Evolutionary conservation across 176 grass and related monocot genomes (phyloP), one percentile per base, ranked within the genome.

Genomic region (Miscanthus lutarioriparius): DNA sequence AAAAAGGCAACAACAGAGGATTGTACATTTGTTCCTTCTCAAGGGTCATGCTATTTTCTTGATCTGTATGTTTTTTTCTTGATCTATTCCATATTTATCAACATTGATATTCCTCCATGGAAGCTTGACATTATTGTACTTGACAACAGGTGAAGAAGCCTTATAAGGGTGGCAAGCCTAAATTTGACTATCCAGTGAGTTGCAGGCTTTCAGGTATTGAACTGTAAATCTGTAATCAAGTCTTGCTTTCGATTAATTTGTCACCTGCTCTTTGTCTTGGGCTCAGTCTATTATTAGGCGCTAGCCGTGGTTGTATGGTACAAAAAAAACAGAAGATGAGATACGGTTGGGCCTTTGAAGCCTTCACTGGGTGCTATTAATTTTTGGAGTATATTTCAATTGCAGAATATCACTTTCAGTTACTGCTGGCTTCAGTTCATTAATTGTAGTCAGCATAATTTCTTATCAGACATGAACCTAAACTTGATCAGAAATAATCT

Each of bases 401-500:
- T 25, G 27, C 71, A 22, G 14, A 84, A 84, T 51, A 20, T 41
- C 69, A 62, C 5, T 86, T 19, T 77, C 30, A 25, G 59, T 45
- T 71, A 64, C 6, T 80, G 8, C 30, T 37, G 8, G 44, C 33
- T 71, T 39, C 32, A 15, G 9, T 66, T 64, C 80, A 77, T 56
- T 87, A 72, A 41, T 64, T 58, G 43, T 56, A 67, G 45, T 47
- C 10, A 48, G 10, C 7, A 30, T 48, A 85, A 66, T 75, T 79
- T 67, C 22, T 73, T 5, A 26, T 43, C 45, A 67, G 43, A 40
- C 9, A 3, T 43, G 66, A 76, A 76, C 13, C 36, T 32, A 67
- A 81, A 20, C 36, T 75, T 82, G 62, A 69, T 27, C 32, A 67
- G 62, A 76, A 67, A 67, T 41, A 77, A 70, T 30, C 71, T 43